phyloP scores from a whole-genome alignment of 129 eudicot genomes.

The Saposhnikovia divaricata region DNA sequence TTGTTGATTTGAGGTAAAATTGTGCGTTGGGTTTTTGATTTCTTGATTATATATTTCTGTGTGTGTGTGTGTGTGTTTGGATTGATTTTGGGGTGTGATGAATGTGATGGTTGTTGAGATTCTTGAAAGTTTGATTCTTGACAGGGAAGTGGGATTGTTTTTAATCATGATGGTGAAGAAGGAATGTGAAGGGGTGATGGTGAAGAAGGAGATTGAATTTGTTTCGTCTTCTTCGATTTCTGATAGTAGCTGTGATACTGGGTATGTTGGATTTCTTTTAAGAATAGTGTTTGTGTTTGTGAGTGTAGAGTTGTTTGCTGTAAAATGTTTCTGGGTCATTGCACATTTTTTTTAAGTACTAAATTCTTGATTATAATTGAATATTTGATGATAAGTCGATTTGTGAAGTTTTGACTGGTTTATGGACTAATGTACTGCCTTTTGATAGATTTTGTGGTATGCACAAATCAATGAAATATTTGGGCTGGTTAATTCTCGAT shows the following conservation, averaged over 20 bases:
- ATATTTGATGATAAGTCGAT: neutral
- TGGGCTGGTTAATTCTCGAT: neutral
- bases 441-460: neutral
- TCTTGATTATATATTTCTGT: neutral
- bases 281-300: neutral
- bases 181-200: conserved; percentile 17
- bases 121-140: conserved; percentile 21
- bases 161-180: conserved; percentile 38
- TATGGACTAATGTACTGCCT: neutral
- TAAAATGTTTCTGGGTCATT: neutral
- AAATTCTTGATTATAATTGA: neutral
- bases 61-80: neutral
- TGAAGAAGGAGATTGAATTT: conserved; percentile 32
- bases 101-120: neutral
- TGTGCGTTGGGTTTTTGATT: neutral
- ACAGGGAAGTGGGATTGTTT: conserved; percentile 3
- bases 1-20: neutral
- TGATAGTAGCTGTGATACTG: conserved; percentile 50
- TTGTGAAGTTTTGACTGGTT: neutral
- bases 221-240: conserved; percentile 50
- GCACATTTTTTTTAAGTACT: neutral
- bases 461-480: neutral
- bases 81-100: neutral
- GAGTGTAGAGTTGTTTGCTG: neutral
- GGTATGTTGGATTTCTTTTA: conserved; percentile 32